phyloP scores from a whole-genome alignment of 2,329 filamentous ascomycete species.

The Fusarium torulosum region DNA sequence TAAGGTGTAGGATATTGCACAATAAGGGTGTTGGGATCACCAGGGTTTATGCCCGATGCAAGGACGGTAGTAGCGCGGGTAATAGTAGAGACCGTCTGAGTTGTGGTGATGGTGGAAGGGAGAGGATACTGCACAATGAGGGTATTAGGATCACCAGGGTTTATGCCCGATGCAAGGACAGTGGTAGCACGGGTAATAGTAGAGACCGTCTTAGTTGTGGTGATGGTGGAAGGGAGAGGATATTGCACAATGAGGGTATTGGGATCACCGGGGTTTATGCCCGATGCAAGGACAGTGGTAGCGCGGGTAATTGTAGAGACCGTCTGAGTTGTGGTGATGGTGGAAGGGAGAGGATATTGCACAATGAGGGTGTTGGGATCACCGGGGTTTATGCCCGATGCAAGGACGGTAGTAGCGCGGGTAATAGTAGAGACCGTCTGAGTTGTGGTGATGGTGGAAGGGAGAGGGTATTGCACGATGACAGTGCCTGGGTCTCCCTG shows the following conservation, averaged over 20 bases:
- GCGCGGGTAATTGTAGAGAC: no score
- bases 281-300: background rate
- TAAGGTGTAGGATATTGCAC: conserved; percentile 5
- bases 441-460: conserved; percentile 17
- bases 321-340: no score
- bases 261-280: conserved; percentile 11
- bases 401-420: conserved; percentile 8
- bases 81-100: conserved; percentile 7
- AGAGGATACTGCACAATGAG: conserved; percentile 8
- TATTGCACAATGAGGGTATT: conserved; percentile 1
- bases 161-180: background rate
- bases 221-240: no score
- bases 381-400: conserved; percentile 2
- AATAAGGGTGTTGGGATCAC: conserved; percentile 7
- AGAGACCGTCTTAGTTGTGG: background rate
- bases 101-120: conserved; percentile 12
- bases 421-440: conserved; percentile 8
- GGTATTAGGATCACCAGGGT: conserved; percentile 7
- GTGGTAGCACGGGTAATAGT: background rate
- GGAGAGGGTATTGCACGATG: conserved; percentile 14
- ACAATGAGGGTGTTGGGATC: conserved; percentile 15
- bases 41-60: background rate
- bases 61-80: conserved; percentile 2
- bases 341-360: no score
- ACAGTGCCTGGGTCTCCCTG: conserved; percentile 27